These are phyloP conservation scores for Colletotrichum brevisporum DNA, from an alignment of 2,329 filamentous ascomycete genomes.

Conservation along the genomic window DNA sequence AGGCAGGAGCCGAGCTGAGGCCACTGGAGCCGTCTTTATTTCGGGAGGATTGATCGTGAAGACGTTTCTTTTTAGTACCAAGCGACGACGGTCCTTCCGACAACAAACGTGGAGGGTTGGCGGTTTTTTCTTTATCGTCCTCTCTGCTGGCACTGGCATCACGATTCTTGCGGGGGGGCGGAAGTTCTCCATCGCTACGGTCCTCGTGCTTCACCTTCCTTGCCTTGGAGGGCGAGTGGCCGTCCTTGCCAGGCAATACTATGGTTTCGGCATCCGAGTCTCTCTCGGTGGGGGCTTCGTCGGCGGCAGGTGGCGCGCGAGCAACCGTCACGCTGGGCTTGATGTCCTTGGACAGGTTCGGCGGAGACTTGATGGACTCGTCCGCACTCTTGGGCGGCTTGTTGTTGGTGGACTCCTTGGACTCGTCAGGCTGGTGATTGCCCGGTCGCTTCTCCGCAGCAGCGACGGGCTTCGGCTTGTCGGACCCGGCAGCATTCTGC, in stretches of 20 bases:
- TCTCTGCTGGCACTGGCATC: constrained; percentile 53
- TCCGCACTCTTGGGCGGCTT: constrained; percentile 24
- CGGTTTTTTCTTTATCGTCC: constrained; percentile 50
- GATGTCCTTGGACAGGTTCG: constrained; percentile 29
- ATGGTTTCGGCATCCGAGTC: constrained; percentile 82
- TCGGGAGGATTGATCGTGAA: constrained; percentile 54
- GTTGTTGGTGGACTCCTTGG: constrained; percentile 40
- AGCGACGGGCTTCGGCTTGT: constrained; percentile 71
- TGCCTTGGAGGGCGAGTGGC: constrained; percentile 73
- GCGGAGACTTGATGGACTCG: constrained; percentile 37
- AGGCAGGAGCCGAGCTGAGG: constrained; percentile 71
- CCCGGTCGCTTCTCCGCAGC: constrained; percentile 61
- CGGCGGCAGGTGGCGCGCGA: constrained; percentile 49
- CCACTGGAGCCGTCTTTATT: constrained; percentile 69
- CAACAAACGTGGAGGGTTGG: constrained; percentile 46
- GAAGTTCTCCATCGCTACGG: constrained; percentile 69
- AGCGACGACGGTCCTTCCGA: constrained; percentile 46
- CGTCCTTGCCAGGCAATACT: constrained; percentile 76
- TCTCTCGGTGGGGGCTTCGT: constrained; percentile 65
- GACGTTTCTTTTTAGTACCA: constrained; percentile 65
- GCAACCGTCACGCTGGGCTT: constrained; percentile 46
- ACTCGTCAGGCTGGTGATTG: constrained; percentile 44
- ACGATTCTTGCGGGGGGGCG: constrained; percentile 52
- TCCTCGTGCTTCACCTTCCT: constrained; percentile 77
- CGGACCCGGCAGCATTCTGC: constrained; percentile 76